Base-by-base conservation (phyloP, 495 filamentous ascomycete genomes). In the Cercophora sp. region DNA sequence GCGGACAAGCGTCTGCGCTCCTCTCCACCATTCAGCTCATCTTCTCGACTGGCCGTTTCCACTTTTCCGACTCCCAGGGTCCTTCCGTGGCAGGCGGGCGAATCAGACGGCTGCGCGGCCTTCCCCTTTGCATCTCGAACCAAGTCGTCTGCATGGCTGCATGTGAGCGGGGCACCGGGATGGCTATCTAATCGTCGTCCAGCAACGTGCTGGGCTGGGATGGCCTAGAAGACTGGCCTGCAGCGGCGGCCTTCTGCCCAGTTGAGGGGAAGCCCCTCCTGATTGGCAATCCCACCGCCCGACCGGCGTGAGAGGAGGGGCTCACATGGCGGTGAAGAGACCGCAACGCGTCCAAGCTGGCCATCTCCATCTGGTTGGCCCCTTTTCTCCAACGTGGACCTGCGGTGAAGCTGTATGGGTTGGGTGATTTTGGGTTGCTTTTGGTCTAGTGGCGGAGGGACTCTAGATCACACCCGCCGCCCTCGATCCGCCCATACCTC, bases 261-360 rank as follows among this genome's bases (percentile, higher is more conserved):
- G 34, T 32, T 8, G n/a, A 4, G 35, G 20, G 41, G 22, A 20
- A 25, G 16, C n/a, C 20, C 11, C 22, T 34, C 32, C 32, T 45
- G 23, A 54, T 54, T 48, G 46, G 43, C 15, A 20, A 13, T 5
- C 11, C 24, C 34, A n/a, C 9, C 1, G 22, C 4, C 15, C 11
- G 18, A 31, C n/a, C 20, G n/a, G 16, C 31, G 23, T 13, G 41
- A 9, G 23, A 32, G 20, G 32, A 25, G 18, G 31, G 16, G 31
- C 16, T 55, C 46, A 59, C 48, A 52, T 59, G 57, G 57, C 57
- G 57, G 57, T 59, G 57, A 59, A 48, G 40, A 42, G 18, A 43
- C 20, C 15, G 3, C 25, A 31, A 20, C 20, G n/a, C 18, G 29
- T 20, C 36, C 31, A 45, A 34, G 27, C 22, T 26, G 3, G n/a